These are phyloP conservation scores for Raddia guianensis DNA, from an alignment of 176 grass and related monocot species.

Conservation along the genomic window DNA sequence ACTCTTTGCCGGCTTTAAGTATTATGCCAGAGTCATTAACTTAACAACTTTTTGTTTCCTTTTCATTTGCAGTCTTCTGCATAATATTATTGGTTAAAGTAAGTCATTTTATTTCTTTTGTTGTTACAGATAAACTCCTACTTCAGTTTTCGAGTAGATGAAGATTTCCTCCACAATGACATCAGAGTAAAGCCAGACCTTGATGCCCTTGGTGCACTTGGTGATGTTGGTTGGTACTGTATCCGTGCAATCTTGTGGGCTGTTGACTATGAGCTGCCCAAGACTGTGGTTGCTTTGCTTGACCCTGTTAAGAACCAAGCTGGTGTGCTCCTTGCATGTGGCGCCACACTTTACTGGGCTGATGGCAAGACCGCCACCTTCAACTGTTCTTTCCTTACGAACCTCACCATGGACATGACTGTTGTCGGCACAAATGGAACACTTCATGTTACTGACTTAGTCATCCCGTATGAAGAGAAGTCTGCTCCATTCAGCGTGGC, in stretches of 20 bases:
- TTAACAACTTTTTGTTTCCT: neutral
- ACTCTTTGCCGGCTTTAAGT: neutral
- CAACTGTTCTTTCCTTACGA: conserved; percentile 66
- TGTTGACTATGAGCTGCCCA: conserved; percentile 59
- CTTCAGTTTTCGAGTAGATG: conserved; percentile 46
- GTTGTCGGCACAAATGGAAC: conserved; percentile 61
- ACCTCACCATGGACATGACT: conserved; percentile 62
- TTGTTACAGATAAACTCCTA: conserved; percentile 60
- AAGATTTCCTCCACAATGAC: conserved; percentile 79
- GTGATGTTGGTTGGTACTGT: conserved; percentile 78
- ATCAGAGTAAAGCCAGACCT: conserved; percentile 86
- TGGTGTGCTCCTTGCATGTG: conserved; percentile 66
- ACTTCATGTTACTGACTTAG: conserved; percentile 61
- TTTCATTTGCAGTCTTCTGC: neutral
- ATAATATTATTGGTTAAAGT: conserved; percentile 5
- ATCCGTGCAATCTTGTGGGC: conserved; percentile 73
- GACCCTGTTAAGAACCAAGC: conserved; percentile 57
- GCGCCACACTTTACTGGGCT: conserved; percentile 55
- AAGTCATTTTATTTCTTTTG: neutral
- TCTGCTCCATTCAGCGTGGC: conserved; percentile 46
- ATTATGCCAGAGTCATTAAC: neutral
- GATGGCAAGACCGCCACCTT: conserved; percentile 60
- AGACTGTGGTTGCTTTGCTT: conserved; percentile 43
- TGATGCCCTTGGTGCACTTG: conserved; percentile 69
- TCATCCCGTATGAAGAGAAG: conserved; percentile 68